A percentile compares a stretch with the other conserved stretches of the same genome.
Evolutionary conservation across 2,329 filamentous ascomycete species (phyloP).

Genomic region (Penicillium sp.): DNA sequence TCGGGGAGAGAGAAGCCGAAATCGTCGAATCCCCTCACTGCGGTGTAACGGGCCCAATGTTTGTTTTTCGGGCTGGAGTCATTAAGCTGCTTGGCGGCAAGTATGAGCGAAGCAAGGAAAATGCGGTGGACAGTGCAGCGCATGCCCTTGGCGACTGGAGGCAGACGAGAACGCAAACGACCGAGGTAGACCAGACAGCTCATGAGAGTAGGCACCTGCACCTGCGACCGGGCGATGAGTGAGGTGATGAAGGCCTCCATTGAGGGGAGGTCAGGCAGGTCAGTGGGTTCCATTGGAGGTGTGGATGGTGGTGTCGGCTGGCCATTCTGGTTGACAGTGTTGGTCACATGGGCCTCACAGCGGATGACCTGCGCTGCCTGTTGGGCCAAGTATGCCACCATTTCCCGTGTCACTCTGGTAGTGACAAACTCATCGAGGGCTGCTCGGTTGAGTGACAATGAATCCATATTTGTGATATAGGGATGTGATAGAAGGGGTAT

Average conservation of each 20-base stretch:
- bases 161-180: constrained; percentile 77
- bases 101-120: constrained; percentile 68
- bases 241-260: constrained; percentile 90
- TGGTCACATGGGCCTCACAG: constrained; percentile 52
- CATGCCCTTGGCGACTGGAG: constrained; percentile 92
- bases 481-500: constrained; percentile 11
- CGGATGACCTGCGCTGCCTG: constrained; percentile 50
- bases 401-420: constrained; percentile 48
- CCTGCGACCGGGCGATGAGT: constrained; percentile 87
- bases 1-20: constrained; percentile 94
- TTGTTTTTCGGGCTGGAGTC: constrained; percentile 99
- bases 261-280: constrained; percentile 62
- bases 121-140: constrained; percentile 96
- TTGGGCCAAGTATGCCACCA: constrained; percentile 48
- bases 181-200: constrained; percentile 90
- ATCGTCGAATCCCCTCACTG: constrained; percentile 66
- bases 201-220: constrained; percentile 97
- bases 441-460: constrained; percentile 36
- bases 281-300: constrained; percentile 50
- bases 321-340: constrained; percentile 44
- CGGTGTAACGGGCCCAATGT: constrained; percentile 95
- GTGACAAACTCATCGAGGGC: constrained; percentile 50
- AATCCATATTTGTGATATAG: constrained; percentile 9
- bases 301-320: constrained; percentile 61
- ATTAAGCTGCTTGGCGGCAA: constrained; percentile 94